phyloP scores from a whole-genome alignment of 2,329 filamentous ascomycete genomes.

The Pestalotiopsis sp. region DNA sequence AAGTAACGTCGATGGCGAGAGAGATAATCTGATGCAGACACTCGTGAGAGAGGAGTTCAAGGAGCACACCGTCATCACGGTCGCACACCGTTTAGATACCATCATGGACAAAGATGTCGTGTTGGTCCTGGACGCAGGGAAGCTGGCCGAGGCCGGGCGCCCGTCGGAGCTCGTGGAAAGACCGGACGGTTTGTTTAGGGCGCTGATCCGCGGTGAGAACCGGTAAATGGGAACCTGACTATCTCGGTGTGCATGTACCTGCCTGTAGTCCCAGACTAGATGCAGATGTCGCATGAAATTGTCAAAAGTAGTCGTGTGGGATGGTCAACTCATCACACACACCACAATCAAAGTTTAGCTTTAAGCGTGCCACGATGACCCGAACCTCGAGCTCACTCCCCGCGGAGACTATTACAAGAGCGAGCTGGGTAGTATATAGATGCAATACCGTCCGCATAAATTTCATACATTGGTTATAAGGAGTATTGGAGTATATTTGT shows the following conservation, averaged over 20 bases:
- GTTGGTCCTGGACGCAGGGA: constrained; percentile 2
- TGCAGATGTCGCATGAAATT: background rate
- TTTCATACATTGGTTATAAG: too few species aligned
- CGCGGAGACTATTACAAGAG: background rate
- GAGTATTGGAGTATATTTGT: too few species aligned
- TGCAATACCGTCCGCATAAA: too few species aligned
- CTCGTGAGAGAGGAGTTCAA: constrained; percentile 13
- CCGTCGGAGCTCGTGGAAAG: background rate
- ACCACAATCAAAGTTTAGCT: background rate
- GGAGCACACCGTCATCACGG: constrained; percentile 15
- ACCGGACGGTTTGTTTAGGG: background rate
- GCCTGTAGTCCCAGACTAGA: background rate
- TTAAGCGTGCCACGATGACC: background rate
- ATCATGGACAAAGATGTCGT: constrained; percentile 4
- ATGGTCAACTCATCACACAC: background rate
- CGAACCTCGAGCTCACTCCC: background rate
- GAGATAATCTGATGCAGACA: constrained; percentile 13
- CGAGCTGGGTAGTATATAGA: too few species aligned
- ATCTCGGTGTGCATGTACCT: background rate
- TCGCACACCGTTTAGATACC: constrained; percentile 8
- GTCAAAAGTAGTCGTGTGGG: background rate
- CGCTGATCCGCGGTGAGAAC: background rate
- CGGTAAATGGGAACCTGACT: background rate
- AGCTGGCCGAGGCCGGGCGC: background rate
- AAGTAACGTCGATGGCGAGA: constrained; percentile 14